Base-by-base conservation (phyloP, 331 rosid genomes). In the Pyracantha coccinea region DNA sequence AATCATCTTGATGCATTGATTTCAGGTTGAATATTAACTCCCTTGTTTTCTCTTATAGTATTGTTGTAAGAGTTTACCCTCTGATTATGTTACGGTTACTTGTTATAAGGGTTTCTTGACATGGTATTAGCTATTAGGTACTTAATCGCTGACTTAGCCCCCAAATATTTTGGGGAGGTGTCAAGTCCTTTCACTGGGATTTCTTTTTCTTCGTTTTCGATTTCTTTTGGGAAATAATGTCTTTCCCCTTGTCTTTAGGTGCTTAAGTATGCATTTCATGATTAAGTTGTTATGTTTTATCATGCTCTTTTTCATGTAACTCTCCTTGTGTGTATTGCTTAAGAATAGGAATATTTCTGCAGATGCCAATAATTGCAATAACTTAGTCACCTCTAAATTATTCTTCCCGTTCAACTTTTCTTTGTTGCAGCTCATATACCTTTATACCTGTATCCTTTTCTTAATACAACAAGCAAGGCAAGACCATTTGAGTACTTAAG, bases 401-500 rank as follows among this genome's bases (percentile, higher is more conserved):
- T 59, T 47, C 33, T 31, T 28, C 20, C 15, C 4, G n/a, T 59
- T 64, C 32, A 68, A 73, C 72, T 82, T 79, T 58, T 76, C 54
- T 38, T 14, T 75, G 32, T 68, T 85, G 84, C 96, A 94, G 99
- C 99, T 69, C 89, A 87, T 75, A 92, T 94, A 73, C 97, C 93
- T 8, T 63, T 87, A 50, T 94, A 94, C 82, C 74, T 94, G 76
- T 87, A 94, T 78, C 99, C 99, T 70, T 88, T 93, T 77, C 93
- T 94, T 27, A 86, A 90, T 78, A 90, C 99, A 35, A 85, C 89
- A 45, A 79, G 85, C 83, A 87, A 78, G 87, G 86, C 89, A 20
- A 82, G 88, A 77, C 97, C 90, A 2, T 94, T 90, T 83, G 99
- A 94, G 78, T 79, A 86, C 90, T 82, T 94, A 83, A 87, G 99